Evolutionary conservation across 768 basidiomycete genomes (phyloP), one percentile per base, ranked within the genome.

Genomic region (Chiua virens): DNA sequence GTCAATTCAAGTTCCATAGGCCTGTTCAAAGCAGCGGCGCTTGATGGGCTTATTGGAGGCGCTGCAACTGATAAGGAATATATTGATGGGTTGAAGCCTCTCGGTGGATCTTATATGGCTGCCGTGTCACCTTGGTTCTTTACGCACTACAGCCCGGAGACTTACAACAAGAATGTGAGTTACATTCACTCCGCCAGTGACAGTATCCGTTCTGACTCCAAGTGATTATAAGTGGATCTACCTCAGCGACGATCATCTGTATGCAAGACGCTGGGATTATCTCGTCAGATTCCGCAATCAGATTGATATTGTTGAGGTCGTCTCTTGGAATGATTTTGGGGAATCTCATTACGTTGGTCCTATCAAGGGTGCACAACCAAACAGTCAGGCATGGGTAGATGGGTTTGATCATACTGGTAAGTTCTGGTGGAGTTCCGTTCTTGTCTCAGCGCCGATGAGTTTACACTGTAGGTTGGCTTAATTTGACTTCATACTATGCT

Each of bases 341-440:
- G 86, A 87, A 63, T 85, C 83, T 11, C 87, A 89, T 61, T 91
- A 91, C 65, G 71, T 92, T 20, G 87, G 85, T n/a, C 88, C 87
- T 3, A 77, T 88, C 51, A 75, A 77, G 55, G 86, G 85, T 8
- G 79, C 73, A 17, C 85, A 86, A 68, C 86, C 88, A 3, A 79
- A 80, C 53, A 86, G 84, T 14, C 74, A 87, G 56, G 76, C 78
- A 11, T 89, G 87, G 86, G 83, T 85, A n/a, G 64, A 83, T 56
- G 84, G 85, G 1, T 85, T 80, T 57, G 71, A 76, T 39, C 81
- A 83, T 52, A 69, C 67, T n/a, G 76, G 81, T 63, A 45, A 56
- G 66, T 52, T 62, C 61, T 38, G 48, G 50, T 44, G 38, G 34
- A 20, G 8, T 27, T 38, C 1, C 34, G 8, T 47, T n/a, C n/a